Base-by-base conservation (phyloP, 768 basidiomycete genomes). In the Rhodotorula paludigena region DNA sequence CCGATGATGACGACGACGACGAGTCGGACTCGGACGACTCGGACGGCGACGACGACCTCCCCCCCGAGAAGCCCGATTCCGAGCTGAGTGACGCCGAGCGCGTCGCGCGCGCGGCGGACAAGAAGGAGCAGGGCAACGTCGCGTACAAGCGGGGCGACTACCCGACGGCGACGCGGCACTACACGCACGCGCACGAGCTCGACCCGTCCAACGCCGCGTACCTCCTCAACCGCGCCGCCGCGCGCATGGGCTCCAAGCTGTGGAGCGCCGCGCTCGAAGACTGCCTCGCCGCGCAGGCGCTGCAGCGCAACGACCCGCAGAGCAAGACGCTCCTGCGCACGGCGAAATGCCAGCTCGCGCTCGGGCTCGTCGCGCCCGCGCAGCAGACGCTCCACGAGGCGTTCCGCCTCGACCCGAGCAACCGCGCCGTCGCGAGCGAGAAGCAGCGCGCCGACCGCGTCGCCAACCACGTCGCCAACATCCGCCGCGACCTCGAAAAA, bases 151-250 rank as follows among this genome's bases (percentile, higher is more conserved):
- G 62, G 30, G 64, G 41, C 44, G 71, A 72, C 58, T 72, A 72
- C 66, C 60, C 71, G 28, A 55, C 63, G 30, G 71, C 71, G 45
- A 68, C 66, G 10, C 59, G 66, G 2, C 39, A 63, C 52, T 92
- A 92, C 79, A 83, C 85, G 66, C 83, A 85, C 75, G 90, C 90
- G 23, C 88, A 90, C 76, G 85, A 84, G 64, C 79, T 87, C 71
- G 85, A 85, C 66, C 78, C 85, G 1, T 73, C 80, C 7, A 88
- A 92, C 77, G 85, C 90, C 1, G 82, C 87, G 5, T 92, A 88
- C 75, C 81, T 87, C 68, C 89, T 89, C 1, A 93, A 93, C 77
- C 85, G 90, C 36, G 90, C 91, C 0, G 90, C 91, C 0, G 86
- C 90, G 4, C 84, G 87, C 76, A 92, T 93, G 84, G 84, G 85